Conservation (phyloP, 1,284 basidiomycete genomes). For the Ustilago trichophora region DNA sequence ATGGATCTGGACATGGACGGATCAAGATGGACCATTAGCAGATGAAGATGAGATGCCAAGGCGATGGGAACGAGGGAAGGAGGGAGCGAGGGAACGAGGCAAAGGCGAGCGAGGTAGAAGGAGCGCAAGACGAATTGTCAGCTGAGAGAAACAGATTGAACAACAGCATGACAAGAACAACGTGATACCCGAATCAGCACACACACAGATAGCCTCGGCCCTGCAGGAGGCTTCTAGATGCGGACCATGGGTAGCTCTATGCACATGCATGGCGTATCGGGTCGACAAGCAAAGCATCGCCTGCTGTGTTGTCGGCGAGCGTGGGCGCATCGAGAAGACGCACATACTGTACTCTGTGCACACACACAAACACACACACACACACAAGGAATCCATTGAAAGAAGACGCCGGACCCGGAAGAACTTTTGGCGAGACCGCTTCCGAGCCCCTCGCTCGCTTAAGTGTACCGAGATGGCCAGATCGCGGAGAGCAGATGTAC, state of each 20-base stretch:
- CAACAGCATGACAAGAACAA: background rate
- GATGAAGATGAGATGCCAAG: background rate
- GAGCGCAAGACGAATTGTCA: conserved; percentile 1
- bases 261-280: background rate
- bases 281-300: background rate
- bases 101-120: conserved; percentile 17
- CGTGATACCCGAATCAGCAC: background rate
- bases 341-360: too few relatives aligned
- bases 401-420: background rate
- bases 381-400: too few relatives aligned
- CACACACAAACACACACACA: too few relatives aligned
- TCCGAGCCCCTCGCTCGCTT: conserved; percentile 7
- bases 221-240: conserved; percentile 4
- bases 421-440: conserved; percentile 8
- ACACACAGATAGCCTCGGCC: background rate
- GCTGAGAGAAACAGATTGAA: background rate
- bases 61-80: background rate
- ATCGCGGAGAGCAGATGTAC: conserved; percentile 9
- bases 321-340: too few relatives aligned
- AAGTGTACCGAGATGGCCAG: background rate
- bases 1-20: background rate
- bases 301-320: too few relatives aligned
- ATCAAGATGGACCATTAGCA: background rate
- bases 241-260: background rate
- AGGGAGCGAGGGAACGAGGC: background rate